These are phyloP conservation scores for Mycena rebaudengoi DNA, from an alignment of 768 basidiomycete genomes.

Conservation along the genomic window DNA sequence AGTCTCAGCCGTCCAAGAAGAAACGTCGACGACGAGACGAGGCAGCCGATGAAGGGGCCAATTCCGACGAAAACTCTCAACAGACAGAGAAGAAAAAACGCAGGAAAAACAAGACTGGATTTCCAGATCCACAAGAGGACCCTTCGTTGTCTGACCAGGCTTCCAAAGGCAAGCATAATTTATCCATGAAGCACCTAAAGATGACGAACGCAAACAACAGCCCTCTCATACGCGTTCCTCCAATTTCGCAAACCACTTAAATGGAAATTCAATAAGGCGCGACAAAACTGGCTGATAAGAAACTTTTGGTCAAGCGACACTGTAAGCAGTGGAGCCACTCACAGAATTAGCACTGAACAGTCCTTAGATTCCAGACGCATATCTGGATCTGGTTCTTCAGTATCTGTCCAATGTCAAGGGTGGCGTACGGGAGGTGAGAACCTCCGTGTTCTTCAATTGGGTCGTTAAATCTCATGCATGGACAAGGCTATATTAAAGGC, in stretches of 20 bases:
- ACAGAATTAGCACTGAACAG: neutral
- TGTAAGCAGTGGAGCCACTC: slow-evolving; percentile 37
- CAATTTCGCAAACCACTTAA: slow-evolving; percentile 54
- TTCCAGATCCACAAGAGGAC: slow-evolving; percentile 53
- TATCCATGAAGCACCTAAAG: neutral
- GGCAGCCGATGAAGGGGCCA: neutral
- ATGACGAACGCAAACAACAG: slow-evolving; percentile 32
- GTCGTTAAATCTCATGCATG: neutral
- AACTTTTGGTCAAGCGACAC: slow-evolving; percentile 66
- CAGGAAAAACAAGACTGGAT: slow-evolving; percentile 50
- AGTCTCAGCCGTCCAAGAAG: neutral
- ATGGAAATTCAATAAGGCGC: slow-evolving; percentile 82
- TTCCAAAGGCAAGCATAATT: slow-evolving; percentile 45
- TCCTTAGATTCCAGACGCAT: slow-evolving; percentile 60
- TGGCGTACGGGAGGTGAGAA: slow-evolving; percentile 50
- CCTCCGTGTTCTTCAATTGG: neutral
- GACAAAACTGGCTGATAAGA: slow-evolving; percentile 78
- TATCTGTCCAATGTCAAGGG: slow-evolving; percentile 61
- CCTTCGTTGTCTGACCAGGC: slow-evolving; percentile 45
- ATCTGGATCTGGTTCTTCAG: slow-evolving; percentile 51
- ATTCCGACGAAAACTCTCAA: neutral
- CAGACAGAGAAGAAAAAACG: slow-evolving; percentile 42
- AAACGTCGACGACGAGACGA: slow-evolving; percentile 5
- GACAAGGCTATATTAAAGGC: slow-evolving; percentile 19
- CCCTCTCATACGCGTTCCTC: slow-evolving; percentile 61